Evolutionary conservation across 2,329 filamentous ascomycete genomes (phyloP), one percentile per base, ranked within the genome.

Genomic region (Fusarium redolens): DNA sequence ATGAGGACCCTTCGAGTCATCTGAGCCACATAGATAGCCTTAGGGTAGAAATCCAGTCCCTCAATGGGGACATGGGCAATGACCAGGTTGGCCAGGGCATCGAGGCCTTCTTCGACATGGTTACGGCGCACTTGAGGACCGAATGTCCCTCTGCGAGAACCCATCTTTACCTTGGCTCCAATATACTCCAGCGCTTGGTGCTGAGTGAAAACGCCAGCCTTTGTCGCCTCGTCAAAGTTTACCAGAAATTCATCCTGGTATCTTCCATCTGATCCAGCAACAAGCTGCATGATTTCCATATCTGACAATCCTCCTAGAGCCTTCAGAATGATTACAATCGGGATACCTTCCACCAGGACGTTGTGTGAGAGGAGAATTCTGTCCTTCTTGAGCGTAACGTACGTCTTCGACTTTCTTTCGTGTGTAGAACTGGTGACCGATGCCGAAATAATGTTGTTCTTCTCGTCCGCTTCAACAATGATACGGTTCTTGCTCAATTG

Each of bases 401-500:
- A 98, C 61, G 94, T 98, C 85, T 99, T 99, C 15, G 96, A 98
- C 82, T 98, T 98, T 77, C 97, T 90, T 82, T 98, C 96, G 82
- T 98, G 95, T 3, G 97, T 98, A 35, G 96, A 98, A 90, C 95
- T 97, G 12, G 95, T 99, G 35, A 98, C 96, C 3, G 96, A 98
- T 41, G 97, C 96, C 75, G 96, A 94, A 63, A 98, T 96, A 72
- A 97, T 91, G 68, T 93, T 93, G 83, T 98, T 98, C 84, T 97
- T 97, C 58, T 92, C 88, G 77, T 96, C 93, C 61, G 94, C 92
- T 83, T 99, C 97, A 20, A 99, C 96, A 80, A 99, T 98, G 78
- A 99, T 93, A 85, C 96, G 91, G 83, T 99, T 99, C 88, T 99
- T 99, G 88, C 96, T 99, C 80, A 99, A 86, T 84, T 99, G 96